Conservation (phyloP, 2,329 filamentous ascomycete species). For the Tolypocladium ophioglossoides region DNA sequence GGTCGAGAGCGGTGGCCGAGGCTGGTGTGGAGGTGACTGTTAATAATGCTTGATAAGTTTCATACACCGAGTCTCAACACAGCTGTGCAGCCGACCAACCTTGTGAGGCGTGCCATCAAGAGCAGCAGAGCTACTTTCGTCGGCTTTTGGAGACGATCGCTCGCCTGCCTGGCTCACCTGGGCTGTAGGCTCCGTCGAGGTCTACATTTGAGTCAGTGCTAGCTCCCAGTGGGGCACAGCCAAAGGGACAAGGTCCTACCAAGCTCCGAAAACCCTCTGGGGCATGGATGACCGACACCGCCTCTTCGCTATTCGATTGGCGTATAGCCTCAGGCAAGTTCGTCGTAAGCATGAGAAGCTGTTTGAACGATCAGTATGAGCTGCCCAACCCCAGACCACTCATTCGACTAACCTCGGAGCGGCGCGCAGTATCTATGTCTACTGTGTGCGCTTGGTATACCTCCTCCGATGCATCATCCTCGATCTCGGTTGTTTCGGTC, state of each 20-base stretch:
- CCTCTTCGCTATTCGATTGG: slow-evolving; percentile 58
- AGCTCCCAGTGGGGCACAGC: neutral
- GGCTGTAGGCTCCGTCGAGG: slow-evolving; percentile 27
- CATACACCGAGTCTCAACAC: neutral
- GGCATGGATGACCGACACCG: slow-evolving; percentile 84
- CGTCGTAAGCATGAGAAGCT: slow-evolving; percentile 45
- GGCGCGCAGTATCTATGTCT: slow-evolving; percentile 8
- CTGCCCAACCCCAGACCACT: neutral
- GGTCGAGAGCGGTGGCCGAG: slow-evolving; percentile 65
- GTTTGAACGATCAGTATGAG: slow-evolving; percentile 5
- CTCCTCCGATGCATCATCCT: slow-evolving; percentile 62
- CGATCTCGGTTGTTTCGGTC: slow-evolving; percentile 74
- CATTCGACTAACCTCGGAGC: slow-evolving; percentile 18
- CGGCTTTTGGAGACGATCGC: slow-evolving; percentile 25
- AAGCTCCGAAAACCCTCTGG: slow-evolving; percentile 74
- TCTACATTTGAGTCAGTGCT: slow-evolving; percentile 18
- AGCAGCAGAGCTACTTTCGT: slow-evolving; percentile 21
- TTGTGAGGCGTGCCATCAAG: slow-evolving; percentile 11
- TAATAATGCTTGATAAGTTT: slow-evolving; percentile 5
- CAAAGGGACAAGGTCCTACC: slow-evolving; percentile 37
- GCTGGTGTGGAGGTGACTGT: slow-evolving; percentile 22
- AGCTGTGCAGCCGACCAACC: slow-evolving; percentile 8
- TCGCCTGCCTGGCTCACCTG: slow-evolving; percentile 23
- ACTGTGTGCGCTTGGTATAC: slow-evolving; percentile 23
- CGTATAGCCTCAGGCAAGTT: slow-evolving; percentile 47